Conservation (phyloP, 495 filamentous ascomycete species). For the Penicillium samsonianum region DNA sequence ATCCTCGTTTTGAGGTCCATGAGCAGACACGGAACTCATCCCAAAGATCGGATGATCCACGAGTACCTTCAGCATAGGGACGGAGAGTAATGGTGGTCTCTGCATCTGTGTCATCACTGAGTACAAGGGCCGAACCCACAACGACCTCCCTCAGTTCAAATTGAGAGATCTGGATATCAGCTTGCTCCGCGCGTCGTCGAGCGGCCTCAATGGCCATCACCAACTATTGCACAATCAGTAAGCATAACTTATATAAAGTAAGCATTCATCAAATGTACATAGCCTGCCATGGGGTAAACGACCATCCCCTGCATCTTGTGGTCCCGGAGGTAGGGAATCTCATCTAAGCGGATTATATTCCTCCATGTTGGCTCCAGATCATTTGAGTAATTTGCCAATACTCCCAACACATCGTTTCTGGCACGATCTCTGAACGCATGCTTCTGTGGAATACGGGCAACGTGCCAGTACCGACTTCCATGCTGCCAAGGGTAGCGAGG, state of each 20-base stretch:
- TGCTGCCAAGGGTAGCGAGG: conserved; percentile 53
- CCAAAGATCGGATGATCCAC: conserved; percentile 40
- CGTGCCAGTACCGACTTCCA: conserved; percentile 36
- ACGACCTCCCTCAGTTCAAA: conserved; percentile 43
- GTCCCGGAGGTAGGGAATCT: conserved; percentile 54
- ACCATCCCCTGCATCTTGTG: conserved; percentile 48
- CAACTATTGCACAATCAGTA: conserved; percentile 21
- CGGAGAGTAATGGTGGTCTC: conserved; percentile 46
- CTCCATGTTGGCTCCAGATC: conserved; percentile 47
- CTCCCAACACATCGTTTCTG: conserved; percentile 58
- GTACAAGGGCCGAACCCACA: conserved; percentile 41
- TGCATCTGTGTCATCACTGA: conserved; percentile 41
- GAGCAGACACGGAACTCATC: conserved; percentile 41
- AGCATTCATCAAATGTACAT: conserved; percentile 28
- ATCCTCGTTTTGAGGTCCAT: conserved; percentile 31
- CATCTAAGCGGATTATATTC: conserved; percentile 44
- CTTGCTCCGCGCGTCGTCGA: conserved; percentile 21
- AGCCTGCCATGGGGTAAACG: conserved; percentile 53
- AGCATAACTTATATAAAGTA: neutral
- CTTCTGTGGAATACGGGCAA: conserved; percentile 51
- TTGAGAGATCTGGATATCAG: conserved; percentile 21
- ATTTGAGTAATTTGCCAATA: conserved; percentile 31
- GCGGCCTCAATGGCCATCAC: conserved; percentile 54
- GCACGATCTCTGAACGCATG: conserved; percentile 32
- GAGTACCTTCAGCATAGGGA: conserved; percentile 40